These are phyloP conservation scores for Neurospora sp. DNA, from an alignment of 495 filamentous ascomycete genomes.

Conservation along the genomic window DNA sequence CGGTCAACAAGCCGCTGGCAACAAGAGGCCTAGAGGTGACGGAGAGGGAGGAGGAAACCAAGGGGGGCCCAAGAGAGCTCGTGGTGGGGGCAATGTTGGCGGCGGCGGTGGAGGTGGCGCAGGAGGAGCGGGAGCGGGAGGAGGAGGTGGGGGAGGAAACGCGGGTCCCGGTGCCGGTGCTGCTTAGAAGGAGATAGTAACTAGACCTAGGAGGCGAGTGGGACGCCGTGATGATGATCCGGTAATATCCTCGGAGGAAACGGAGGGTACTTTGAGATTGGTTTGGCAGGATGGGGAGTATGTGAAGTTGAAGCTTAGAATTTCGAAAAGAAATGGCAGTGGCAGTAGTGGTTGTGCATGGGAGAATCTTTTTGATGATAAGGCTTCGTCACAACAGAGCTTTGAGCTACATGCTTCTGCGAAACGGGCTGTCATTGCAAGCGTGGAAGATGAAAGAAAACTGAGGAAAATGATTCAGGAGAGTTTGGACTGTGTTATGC, in stretches of 20 bases:
- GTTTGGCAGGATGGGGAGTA: neutral
- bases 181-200: neutral
- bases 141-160: neutral
- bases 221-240: neutral
- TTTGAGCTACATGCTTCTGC: neutral
- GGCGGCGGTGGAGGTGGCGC: neutral
- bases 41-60: conserved; percentile 6
- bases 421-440: neutral
- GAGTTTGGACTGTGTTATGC: neutral
- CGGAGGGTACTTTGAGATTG: neutral
- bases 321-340: neutral
- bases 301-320: neutral
- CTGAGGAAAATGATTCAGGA: neutral
- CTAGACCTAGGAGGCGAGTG: neutral
- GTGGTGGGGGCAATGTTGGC: conserved; percentile 6
- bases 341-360: neutral
- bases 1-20: conserved; percentile 9
- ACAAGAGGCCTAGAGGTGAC: conserved; percentile 18
- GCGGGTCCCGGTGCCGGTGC: neutral
- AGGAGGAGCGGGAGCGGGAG: neutral
- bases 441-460: neutral
- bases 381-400: neutral
- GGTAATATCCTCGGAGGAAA: neutral
- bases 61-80: conserved; percentile 10
- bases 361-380: neutral